Evolutionary conservation across 345 rosid genomes (phyloP).

Genomic region (Euphorbia pulcherrima): DNA sequence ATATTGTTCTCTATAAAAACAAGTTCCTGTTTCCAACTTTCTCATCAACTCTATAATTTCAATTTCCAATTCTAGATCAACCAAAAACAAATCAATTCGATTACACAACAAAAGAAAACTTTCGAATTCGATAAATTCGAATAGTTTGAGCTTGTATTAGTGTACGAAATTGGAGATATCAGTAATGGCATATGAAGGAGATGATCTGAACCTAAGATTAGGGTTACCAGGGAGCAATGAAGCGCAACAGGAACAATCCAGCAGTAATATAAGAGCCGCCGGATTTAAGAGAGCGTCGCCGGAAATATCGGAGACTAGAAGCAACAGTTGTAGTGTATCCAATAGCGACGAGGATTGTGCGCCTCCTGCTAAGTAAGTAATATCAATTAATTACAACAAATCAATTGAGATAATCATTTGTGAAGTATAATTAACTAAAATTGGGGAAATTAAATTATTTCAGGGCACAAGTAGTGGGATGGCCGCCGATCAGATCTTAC

Average conservation of each 20-base stretch:
- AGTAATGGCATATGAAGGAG: conserved; percentile 26
- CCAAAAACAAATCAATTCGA: background rate
- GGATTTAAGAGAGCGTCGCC: conserved; percentile 29
- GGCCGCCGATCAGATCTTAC: conserved; percentile 30
- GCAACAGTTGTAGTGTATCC: conserved; percentile 16
- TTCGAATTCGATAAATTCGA: background rate
- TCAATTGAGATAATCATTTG: background rate
- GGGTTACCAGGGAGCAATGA: conserved; percentile 25
- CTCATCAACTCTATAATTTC: conserved; percentile 25
- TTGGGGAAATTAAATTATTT: background rate
- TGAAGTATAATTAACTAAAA: background rate
- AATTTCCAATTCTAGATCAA: background rate
- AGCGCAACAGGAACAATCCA: background rate
- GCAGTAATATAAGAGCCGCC: background rate
- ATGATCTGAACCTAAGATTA: conserved; percentile 12
- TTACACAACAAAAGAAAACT: background rate
- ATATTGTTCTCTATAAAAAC: conserved; percentile 37
- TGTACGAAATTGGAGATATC: conserved; percentile 8
- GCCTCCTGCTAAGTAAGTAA: conserved; percentile 53
- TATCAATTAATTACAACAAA: background rate
- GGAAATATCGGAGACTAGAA: conserved; percentile 27
- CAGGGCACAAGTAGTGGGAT: conserved; percentile 29
- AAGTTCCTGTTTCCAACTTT: conserved; percentile 18
- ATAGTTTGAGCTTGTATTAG: background rate
- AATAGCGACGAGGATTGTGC: conserved; percentile 15